Evolutionary conservation across 1,139 yeast species (phyloP).

Genomic region (Lodderomyces orthopsilosis): DNA sequence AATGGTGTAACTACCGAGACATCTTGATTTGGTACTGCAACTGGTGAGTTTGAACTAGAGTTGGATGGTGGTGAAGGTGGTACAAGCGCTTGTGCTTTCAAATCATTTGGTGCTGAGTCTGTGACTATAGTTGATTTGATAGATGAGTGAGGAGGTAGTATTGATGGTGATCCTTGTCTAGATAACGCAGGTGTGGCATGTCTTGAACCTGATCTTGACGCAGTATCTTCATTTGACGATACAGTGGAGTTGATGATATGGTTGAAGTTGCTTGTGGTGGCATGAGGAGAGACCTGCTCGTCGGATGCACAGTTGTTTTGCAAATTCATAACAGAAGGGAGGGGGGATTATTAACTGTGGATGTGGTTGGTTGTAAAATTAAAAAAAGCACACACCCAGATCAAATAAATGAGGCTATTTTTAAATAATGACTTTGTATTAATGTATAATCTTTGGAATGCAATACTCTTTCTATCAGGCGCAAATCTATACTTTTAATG

Average conservation of each 20-base stretch:
- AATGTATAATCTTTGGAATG: too few species aligned
- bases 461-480: too few species aligned
- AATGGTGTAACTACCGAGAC: conserved; percentile 45
- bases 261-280: conserved; percentile 9
- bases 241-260: conserved; percentile 9
- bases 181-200: not conserved
- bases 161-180: conserved; percentile 2
- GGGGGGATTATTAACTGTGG: not conserved
- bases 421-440: too few species aligned
- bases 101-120: conserved; percentile 1
- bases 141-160: conserved; percentile 5
- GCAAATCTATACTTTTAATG: too few species aligned
- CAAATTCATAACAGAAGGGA: conserved; percentile 16
- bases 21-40: conserved; percentile 10
- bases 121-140: conserved; percentile 6
- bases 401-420: too few species aligned
- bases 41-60: not conserved
- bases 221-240: not conserved
- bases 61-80: not conserved
- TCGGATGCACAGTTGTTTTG: conserved; percentile 19
- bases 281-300: conserved; percentile 7
- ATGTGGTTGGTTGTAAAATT: conserved; percentile 1
- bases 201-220: conserved; percentile 1
- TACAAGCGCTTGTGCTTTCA: conserved; percentile 1
- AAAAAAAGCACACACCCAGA: not conserved